Conservation (phyloP, 2,329 filamentous ascomycete genomes). For the Neurospora sp. region DNA sequence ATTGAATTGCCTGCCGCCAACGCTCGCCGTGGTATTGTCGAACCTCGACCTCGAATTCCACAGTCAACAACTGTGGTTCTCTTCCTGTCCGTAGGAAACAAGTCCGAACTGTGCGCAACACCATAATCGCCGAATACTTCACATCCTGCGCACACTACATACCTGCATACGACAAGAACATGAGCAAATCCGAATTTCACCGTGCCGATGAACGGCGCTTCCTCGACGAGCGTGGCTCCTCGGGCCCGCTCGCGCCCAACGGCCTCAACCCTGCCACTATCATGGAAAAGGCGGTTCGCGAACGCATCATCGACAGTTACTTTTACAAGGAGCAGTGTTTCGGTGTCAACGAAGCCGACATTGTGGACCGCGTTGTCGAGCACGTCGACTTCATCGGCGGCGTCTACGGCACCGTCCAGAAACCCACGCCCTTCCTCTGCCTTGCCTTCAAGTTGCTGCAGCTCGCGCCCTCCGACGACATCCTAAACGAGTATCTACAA, state of each 20-base stretch:
- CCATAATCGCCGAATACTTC: not conserved
- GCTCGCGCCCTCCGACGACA: slow-evolving; percentile 67
- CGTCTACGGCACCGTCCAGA: slow-evolving; percentile 74
- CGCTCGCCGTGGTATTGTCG: not conserved
- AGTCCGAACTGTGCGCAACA: not conserved
- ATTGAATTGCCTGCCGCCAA: not conserved
- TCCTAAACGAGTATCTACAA: slow-evolving; percentile 70
- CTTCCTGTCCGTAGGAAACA: not conserved
- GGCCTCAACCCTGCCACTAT: slow-evolving; percentile 92
- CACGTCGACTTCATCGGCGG: slow-evolving; percentile 76
- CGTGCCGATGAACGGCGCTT: slow-evolving; percentile 73
- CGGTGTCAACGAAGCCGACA: slow-evolving; percentile 71
- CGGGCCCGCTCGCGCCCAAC: slow-evolving; percentile 64
- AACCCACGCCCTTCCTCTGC: slow-evolving; percentile 86
- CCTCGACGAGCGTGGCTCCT: slow-evolving; percentile 84
- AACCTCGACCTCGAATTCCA: not conserved
- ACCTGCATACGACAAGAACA: slow-evolving; percentile 7
- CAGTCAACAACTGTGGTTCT: not conserved
- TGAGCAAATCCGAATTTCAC: slow-evolving; percentile 39
- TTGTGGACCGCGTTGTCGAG: slow-evolving; percentile 83
- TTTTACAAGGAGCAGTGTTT: slow-evolving; percentile 99
- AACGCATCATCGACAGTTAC: slow-evolving; percentile 89
- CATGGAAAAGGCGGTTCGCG: slow-evolving; percentile 89
- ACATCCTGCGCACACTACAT: not conserved
- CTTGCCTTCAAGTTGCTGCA: slow-evolving; percentile 91